Conservation (phyloP, 441 rosid genomes). For the Corymbia citriodora region DNA sequence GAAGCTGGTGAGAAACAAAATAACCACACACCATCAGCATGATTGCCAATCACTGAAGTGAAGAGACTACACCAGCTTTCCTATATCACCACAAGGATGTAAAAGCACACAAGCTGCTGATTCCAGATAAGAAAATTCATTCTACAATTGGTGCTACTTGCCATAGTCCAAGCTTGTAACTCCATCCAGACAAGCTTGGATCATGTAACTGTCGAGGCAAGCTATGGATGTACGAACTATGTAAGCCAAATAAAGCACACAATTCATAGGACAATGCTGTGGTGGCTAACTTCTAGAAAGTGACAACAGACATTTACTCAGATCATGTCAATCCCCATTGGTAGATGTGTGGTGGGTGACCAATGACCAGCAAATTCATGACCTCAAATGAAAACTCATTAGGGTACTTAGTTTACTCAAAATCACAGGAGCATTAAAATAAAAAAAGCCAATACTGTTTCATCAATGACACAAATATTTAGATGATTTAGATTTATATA, state of each 20-base stretch:
- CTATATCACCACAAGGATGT: neutral
- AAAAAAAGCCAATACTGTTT: neutral
- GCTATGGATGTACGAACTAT: neutral
- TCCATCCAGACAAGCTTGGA: neutral
- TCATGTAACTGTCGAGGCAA: neutral
- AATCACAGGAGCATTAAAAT: neutral
- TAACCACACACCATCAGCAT: neutral
- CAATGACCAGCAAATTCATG: neutral
- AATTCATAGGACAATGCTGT: neutral
- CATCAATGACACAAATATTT: neutral
- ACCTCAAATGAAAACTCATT: neutral
- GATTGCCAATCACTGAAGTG: neutral
- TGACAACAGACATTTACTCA: neutral
- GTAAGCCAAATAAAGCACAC: neutral
- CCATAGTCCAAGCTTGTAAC: neutral
- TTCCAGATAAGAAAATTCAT: neutral
- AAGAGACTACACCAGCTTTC: neutral
- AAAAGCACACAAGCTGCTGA: neutral
- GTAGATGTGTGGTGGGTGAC: neutral
- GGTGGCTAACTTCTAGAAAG: neutral
- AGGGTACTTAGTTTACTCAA: neutral
- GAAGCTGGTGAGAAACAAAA: conserved; percentile 44
- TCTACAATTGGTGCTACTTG: neutral
- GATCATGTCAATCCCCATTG: neutral
- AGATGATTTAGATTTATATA: neutral